These are phyloP conservation scores for Penicillium longicatenatum DNA, from an alignment of 495 filamentous ascomycete species.

Conservation along the genomic window DNA sequence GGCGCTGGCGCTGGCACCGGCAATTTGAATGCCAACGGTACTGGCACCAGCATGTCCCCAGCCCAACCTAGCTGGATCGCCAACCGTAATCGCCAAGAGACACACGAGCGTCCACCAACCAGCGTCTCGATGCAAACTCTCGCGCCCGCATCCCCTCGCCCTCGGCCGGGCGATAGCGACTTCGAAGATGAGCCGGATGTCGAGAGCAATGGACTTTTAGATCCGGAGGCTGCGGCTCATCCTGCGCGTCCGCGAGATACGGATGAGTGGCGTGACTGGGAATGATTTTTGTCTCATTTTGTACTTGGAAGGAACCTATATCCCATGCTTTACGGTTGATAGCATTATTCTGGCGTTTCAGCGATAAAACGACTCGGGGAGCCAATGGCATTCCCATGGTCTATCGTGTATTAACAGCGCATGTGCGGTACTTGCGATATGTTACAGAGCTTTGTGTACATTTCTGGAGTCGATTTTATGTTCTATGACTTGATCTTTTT, in stretches of 20 bases:
- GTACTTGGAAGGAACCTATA: background rate
- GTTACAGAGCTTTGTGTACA: background rate
- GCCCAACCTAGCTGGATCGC: constrained; percentile 26
- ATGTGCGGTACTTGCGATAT: background rate
- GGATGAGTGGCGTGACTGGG: constrained; percentile 51
- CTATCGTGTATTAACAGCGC: background rate
- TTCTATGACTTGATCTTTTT: background rate
- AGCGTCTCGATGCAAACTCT: constrained; percentile 58
- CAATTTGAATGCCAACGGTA: background rate
- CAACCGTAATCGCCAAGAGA: constrained; percentile 53
- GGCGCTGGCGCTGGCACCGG: background rate
- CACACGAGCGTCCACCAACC: constrained; percentile 50
- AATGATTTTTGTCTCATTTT: constrained; percentile 24
- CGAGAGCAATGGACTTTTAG: constrained; percentile 19
- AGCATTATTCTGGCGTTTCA: constrained; percentile 15
- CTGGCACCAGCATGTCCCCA: background rate
- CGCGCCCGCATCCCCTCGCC: constrained; percentile 44
- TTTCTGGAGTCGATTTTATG: background rate
- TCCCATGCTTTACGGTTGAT: background rate
- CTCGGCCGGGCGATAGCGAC: constrained; percentile 46
- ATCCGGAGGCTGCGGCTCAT: constrained; percentile 14
- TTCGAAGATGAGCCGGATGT: constrained; percentile 41
- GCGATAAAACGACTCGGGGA: background rate
- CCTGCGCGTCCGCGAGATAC: constrained; percentile 19
- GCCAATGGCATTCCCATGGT: background rate